Evolutionary conservation across 495 filamentous ascomycete genomes (phyloP).

Genomic region (Bombardia bombarda): DNA sequence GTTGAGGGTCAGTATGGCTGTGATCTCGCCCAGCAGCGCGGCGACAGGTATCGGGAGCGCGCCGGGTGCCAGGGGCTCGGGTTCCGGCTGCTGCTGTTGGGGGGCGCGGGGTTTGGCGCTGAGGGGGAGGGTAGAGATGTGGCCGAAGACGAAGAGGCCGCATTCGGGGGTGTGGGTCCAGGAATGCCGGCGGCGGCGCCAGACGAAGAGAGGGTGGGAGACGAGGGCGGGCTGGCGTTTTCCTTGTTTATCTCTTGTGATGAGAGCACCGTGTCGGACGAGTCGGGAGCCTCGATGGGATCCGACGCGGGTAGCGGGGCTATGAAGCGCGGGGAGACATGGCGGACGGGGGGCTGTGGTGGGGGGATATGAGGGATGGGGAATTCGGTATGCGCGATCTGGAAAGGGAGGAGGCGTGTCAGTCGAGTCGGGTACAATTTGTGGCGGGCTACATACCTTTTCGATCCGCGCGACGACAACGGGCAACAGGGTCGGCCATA

Average conservation of each 20-base stretch:
- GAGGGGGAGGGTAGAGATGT: not conserved
- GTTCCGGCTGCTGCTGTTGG: conserved; percentile 6
- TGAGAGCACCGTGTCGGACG: conserved; percentile 21
- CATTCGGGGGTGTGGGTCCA: too few relatives aligned
- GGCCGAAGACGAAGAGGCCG: conserved; percentile 13
- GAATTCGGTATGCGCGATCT: conserved; percentile 37
- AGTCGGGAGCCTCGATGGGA: conserved; percentile 37
- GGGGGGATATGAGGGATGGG: conserved; percentile 33
- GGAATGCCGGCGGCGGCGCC: not conserved
- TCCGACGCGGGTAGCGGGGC: conserved; percentile 41
- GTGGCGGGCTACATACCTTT: conserved; percentile 18
- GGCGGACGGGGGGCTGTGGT: conserved; percentile 21
- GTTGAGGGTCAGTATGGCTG: conserved; percentile 52
- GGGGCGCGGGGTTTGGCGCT: not conserved
- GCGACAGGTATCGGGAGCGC: conserved; percentile 56
- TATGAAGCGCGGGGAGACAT: conserved; percentile 34
- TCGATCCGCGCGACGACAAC: conserved; percentile 33
- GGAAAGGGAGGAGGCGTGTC: not conserved
- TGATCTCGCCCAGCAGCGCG: conserved; percentile 57
- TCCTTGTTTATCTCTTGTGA: conserved; percentile 44
- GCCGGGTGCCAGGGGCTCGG: conserved; percentile 7
- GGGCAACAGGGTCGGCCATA: conserved; percentile 31
- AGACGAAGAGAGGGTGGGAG: conserved; percentile 16
- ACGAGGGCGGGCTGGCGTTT: conserved; percentile 26
- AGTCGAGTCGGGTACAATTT: not conserved